Evolutionary conservation across 2,329 filamentous ascomycete genomes (phyloP).

Genomic region (Polytolypa hystricis): DNA sequence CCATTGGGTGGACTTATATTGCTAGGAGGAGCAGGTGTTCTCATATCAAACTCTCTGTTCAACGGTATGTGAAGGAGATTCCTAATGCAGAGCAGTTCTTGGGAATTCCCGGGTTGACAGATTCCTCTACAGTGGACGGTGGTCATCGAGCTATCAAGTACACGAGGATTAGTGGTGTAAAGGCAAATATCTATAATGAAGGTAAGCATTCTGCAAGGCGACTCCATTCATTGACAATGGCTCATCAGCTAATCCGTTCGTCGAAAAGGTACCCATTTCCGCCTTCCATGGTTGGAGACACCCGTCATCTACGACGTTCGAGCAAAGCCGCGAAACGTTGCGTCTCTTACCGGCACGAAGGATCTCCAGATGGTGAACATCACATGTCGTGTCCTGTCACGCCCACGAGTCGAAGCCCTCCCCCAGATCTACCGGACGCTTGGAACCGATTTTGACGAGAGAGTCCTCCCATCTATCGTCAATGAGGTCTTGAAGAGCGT

Average conservation of each 20-base stretch:
- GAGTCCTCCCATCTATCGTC: conserved; percentile 91
- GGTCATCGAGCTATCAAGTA: conserved; percentile 99
- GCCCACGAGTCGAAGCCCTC: conserved; percentile 75
- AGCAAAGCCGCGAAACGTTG: conserved; percentile 91
- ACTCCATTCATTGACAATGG: no score
- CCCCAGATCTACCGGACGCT: conserved; percentile 96
- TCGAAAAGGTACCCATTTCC: conserved; percentile 69
- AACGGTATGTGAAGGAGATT: conserved; percentile 42
- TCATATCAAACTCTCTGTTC: conserved; percentile 49
- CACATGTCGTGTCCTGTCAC: conserved; percentile 94
- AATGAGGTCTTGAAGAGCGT: conserved; percentile 99
- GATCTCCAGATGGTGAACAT: conserved; percentile 99
- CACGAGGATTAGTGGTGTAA: conserved; percentile 79
- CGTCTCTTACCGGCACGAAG: conserved; percentile 95
- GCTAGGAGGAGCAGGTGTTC: conserved; percentile 36
- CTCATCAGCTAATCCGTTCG: no score
- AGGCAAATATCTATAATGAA: conserved; percentile 93
- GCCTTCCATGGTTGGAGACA: conserved; percentile 94
- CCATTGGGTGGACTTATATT: conserved; percentile 44
- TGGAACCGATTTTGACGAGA: conserved; percentile 91
- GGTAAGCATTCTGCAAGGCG: no score
- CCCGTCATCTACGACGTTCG: conserved; percentile 96
- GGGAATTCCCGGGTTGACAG: conserved; percentile 9
- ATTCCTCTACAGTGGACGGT: conserved; percentile 61
- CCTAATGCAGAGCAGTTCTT: conserved; percentile 4